phyloP scores from a whole-genome alignment of 345 rosid genomes.

The Aurinia saxatilis region DNA sequence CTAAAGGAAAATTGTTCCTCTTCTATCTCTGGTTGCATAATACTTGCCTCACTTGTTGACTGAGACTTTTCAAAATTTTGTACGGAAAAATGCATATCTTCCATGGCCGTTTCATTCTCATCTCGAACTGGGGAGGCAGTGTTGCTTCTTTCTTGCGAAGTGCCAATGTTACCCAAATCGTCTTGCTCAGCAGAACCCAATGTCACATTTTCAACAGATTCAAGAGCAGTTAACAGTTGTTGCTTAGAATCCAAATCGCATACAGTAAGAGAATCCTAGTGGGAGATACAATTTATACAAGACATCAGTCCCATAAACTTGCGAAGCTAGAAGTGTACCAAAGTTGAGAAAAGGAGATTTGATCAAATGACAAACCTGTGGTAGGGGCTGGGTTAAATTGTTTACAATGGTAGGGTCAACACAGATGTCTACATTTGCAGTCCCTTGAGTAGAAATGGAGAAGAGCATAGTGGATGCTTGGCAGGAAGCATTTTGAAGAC shows the following conservation, averaged over 20 bases:
- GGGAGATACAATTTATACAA: constrained; percentile 12
- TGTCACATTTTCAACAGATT: constrained; percentile 12
- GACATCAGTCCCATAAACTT: constrained; percentile 8
- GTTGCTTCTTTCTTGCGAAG: constrained; percentile 23
- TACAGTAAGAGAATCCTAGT: constrained; percentile 17
- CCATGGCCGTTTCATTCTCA: constrained; percentile 12
- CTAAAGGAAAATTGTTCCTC: constrained; percentile 72
- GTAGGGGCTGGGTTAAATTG: background rate
- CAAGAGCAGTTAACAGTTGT: constrained; percentile 17
- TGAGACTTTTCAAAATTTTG: constrained; percentile 16
- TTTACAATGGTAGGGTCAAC: constrained; percentile 14
- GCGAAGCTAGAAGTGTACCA: background rate
- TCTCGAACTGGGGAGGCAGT: constrained; percentile 20
- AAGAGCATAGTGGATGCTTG: constrained; percentile 30
- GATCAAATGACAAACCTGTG: constrained; percentile 11
- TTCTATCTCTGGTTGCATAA: constrained; percentile 39
- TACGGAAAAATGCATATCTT: constrained; percentile 19
- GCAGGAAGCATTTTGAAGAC: constrained; percentile 26
- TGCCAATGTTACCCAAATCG: constrained; percentile 19
- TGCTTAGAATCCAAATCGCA: constrained; percentile 14
- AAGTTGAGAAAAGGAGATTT: background rate
- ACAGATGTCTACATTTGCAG: constrained; percentile 14
- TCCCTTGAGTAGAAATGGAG: constrained; percentile 33
- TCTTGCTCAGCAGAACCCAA: constrained; percentile 8
- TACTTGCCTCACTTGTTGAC: constrained; percentile 20